Conservation (phyloP, 495 filamentous ascomycete species). For the Aspergillus bertholletiae region DNA sequence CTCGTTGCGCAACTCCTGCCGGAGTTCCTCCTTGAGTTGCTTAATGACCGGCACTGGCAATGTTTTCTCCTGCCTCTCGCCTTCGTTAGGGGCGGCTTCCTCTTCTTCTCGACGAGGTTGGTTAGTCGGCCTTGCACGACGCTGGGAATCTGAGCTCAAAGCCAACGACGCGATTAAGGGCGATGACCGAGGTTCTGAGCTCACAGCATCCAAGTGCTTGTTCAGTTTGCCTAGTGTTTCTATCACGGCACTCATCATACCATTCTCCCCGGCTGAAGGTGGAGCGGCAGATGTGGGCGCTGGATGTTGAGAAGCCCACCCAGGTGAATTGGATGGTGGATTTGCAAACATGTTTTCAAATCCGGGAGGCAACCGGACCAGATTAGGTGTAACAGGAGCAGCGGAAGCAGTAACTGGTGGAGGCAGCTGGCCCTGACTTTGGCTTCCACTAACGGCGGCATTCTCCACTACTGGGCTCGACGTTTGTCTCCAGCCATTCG, state of each 20-base stretch:
- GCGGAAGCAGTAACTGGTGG: conserved; percentile 3
- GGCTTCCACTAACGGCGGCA: neutral
- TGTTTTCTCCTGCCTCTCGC: neutral
- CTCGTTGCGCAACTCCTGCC: conserved; percentile 30
- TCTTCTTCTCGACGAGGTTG: neutral
- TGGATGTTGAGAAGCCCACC: neutral
- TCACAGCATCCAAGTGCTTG: conserved; percentile 32
- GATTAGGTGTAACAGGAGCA: neutral
- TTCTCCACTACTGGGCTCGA: conserved; percentile 4
- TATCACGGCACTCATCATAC: conserved; percentile 31
- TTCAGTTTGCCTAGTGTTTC: conserved; percentile 38
- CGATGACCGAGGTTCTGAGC: conserved; percentile 15
- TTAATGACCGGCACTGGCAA: neutral
- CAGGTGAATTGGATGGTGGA: conserved; percentile 1
- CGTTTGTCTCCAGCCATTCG: conserved; percentile 10
- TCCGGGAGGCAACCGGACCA: conserved; percentile 33
- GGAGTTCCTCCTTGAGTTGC: conserved; percentile 35
- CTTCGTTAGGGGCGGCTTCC: neutral
- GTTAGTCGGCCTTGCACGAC: neutral
- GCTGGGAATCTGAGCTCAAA: neutral
- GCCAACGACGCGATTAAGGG: conserved; percentile 22
- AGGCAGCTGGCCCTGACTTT: neutral
- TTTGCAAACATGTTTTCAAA: conserved; percentile 38
- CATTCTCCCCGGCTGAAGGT: conserved; percentile 11
- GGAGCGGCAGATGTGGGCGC: conserved; percentile 2